Percentiles rank a stretch among this genome's conserved stretches.
These are phyloP conservation scores for Pichia sp. DNA, from an alignment of 1,139 yeast genomes.

Conservation along the genomic window DNA sequence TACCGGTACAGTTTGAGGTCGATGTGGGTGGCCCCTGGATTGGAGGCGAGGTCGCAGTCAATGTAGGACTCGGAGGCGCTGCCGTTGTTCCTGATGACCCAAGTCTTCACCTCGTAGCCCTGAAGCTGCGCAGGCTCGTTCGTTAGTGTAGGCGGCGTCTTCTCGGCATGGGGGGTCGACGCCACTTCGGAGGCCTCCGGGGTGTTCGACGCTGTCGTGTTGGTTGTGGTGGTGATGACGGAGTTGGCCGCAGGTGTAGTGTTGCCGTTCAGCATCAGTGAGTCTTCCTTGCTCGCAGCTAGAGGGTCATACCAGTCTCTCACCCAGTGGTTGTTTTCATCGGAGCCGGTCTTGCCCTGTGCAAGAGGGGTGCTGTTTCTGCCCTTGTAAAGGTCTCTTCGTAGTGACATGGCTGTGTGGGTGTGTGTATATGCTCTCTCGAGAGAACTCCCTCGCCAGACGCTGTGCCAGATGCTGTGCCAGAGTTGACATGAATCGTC, in stretches of 20 bases:
- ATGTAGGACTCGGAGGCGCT: too few relatives aligned
- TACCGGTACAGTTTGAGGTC: not conserved
- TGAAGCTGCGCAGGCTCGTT: not conserved
- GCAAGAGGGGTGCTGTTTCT: not conserved
- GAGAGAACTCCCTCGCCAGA: too few relatives aligned
- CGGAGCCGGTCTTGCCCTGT: not conserved
- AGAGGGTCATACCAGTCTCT: slow-evolving; percentile 37
- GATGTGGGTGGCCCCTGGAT: not conserved
- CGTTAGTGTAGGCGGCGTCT: not conserved
- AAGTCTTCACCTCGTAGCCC: slow-evolving; percentile 1
- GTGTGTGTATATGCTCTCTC: not conserved
- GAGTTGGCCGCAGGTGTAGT: not conserved
- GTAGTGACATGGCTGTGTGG: slow-evolving; percentile 28
- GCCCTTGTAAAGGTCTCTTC: slow-evolving; percentile 32
- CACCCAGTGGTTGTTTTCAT: slow-evolving; percentile 33
- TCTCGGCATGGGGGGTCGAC: not conserved
- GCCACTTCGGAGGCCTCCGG: not conserved
- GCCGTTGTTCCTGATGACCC: not conserved
- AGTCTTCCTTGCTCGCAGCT: not conserved
- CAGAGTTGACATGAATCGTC: not conserved
- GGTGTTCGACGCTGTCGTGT: not conserved
- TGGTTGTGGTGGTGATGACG: not conserved
- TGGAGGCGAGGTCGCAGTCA: not conserved
- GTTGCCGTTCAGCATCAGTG: not conserved
- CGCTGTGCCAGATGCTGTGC: not conserved